Conservation (phyloP, 768 basidiomycete genomes). For the Lactarius psammicola region DNA sequence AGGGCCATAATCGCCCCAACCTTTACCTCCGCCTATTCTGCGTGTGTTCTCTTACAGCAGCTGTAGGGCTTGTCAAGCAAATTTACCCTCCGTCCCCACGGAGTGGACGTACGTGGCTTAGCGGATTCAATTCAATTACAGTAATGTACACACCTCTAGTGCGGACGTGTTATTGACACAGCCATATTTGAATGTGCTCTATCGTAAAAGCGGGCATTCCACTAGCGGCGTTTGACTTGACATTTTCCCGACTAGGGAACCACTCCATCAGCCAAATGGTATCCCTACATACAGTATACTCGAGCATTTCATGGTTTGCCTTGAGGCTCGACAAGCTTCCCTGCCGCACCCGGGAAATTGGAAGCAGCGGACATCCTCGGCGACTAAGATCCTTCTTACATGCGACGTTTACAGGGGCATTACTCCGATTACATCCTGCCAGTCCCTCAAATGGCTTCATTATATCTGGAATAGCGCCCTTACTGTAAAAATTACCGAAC, state of each 20-base stretch:
- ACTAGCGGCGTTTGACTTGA: background rate
- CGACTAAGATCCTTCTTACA: background rate
- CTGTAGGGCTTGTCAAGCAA: background rate
- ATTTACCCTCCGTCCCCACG: background rate
- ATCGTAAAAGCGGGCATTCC: background rate
- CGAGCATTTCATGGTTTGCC: background rate
- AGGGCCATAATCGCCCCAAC: background rate
- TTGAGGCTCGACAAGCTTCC: background rate
- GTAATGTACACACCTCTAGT: background rate
- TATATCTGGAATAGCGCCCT: background rate
- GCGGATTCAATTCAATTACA: background rate
- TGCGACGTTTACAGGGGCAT: too few species aligned
- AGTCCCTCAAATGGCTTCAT: background rate
- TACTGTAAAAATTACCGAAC: background rate
- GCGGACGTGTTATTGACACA: background rate
- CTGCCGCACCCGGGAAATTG: background rate
- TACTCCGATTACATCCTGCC: background rate
- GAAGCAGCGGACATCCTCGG: background rate
- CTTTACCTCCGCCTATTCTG: background rate
- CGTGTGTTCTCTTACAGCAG: background rate
- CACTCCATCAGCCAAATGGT: background rate
- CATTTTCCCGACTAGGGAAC: background rate
- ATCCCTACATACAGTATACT: background rate
- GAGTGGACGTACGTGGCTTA: background rate
- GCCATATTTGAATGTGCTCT: background rate